These are phyloP conservation scores for Wickerhamiella azymoides DNA, from an alignment of 805 yeast genomes.

Conservation along the genomic window DNA sequence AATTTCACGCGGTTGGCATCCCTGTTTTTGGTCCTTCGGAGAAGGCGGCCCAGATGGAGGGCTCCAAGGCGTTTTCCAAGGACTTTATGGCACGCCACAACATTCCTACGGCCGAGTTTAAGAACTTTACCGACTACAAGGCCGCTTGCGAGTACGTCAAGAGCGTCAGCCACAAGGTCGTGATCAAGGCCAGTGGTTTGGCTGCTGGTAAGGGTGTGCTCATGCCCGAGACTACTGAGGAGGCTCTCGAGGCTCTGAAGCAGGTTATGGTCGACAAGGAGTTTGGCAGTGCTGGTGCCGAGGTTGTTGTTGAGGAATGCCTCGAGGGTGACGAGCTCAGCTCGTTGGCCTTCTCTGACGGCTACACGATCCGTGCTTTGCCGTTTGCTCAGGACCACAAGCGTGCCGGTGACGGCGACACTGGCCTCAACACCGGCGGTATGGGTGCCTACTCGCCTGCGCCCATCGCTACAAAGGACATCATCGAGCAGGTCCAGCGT, in stretches of 20 bases:
- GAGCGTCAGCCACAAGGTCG: conserved; percentile 57
- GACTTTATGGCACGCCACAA: conserved; percentile 82
- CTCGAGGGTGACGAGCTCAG: conserved; percentile 95
- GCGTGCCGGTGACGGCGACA: conserved; percentile 84
- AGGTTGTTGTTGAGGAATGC: conserved; percentile 89
- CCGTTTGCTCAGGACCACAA: conserved; percentile 99
- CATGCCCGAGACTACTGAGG: conserved; percentile 72
- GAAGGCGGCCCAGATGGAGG: conserved; percentile 88
- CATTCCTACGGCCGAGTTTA: conserved; percentile 89
- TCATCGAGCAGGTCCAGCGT: conserved; percentile 55
- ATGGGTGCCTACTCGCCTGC: conserved; percentile 99
- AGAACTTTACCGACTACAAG: conserved; percentile 64
- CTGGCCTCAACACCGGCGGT: conserved; percentile 96
- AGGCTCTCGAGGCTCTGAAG: conserved; percentile 71
- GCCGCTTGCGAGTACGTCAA: conserved; percentile 61
- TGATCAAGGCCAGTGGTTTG: conserved; percentile 91
- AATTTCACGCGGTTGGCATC: conserved; percentile 69
- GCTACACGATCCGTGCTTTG: conserved; percentile 75
- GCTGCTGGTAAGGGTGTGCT: conserved; percentile 99
- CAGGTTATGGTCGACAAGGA: conserved; percentile 81
- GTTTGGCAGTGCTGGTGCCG: conserved; percentile 90
- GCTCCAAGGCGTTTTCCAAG: conserved; percentile 89
- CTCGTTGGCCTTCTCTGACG: conserved; percentile 82
- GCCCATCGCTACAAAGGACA: conserved; percentile 73
- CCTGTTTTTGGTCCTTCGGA: conserved; percentile 95